Evolutionary conservation across 1,284 basidiomycete species (phyloP), one percentile per base, ranked within the genome.

Genomic region (Papiliotrema nemorosa): DNA sequence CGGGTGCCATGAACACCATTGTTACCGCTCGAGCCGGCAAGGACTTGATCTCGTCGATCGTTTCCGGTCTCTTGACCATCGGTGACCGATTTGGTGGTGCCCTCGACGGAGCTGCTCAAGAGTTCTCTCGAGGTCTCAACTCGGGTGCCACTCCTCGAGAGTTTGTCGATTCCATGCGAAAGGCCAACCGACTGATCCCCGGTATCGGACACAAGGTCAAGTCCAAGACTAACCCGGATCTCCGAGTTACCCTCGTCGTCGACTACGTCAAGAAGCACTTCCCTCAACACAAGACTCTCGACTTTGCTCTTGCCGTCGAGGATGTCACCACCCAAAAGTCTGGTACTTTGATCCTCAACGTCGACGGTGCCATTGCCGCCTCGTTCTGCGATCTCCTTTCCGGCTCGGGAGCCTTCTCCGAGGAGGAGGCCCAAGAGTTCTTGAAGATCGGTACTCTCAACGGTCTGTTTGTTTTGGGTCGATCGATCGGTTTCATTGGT

Each of bases 201-300:
- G 94, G 94, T 81, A 98, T 98, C 66, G 94, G 94, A 51, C 94
- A 98, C 85, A 97, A 97, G 84, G 97, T 98, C 82, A 98, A 98
- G 86, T 90, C 88, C 63, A 89, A 92, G 69, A 93, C 90, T 78
- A 96, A 96, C 84, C 92, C 91, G 52, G 90, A 94, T 81, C 79
- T 91, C 46, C 91, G 94, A 75, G 94, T 98, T 63, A 87, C 93
- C 78, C 87, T 98, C 53, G 93, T 98, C 57, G 97, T 97, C 82
- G 91, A 96, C 78, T 98, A 89, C 69, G 93, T 96, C 56, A 80
- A 75, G 77, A 92, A 96, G 79, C 80, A 96, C 82, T 98, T 98
- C 88, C 93, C 93, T 6, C 84, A 72, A 84, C 91, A 79, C 84
- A 65, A 82, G 60, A 80, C 92, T 55, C 85, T 98, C 70, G 94